phyloP scores from a whole-genome alignment of 192 early-diverging fungal genomes.

The Coemansia sp. region DNA sequence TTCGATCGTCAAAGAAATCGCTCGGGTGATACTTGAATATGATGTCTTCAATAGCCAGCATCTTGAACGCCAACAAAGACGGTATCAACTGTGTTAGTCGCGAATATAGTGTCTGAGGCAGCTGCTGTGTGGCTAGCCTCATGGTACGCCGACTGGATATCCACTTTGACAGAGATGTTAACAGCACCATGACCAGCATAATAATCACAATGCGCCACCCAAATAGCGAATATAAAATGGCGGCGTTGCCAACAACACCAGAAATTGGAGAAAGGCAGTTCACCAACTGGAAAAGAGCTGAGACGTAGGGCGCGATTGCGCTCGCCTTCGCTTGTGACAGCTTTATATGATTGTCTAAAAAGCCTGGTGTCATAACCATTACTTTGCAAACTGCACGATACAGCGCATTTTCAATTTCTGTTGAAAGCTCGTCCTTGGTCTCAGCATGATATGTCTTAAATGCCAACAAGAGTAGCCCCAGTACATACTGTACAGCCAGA shows the following conservation, averaged over 20 bases:
- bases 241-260: slow-evolving; percentile 16
- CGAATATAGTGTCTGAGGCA: slow-evolving; percentile 13
- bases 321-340: slow-evolving; percentile 5
- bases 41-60: slow-evolving; percentile 19
- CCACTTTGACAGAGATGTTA: slow-evolving; percentile 14
- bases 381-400: slow-evolving; percentile 13
- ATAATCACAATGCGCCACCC: slow-evolving; percentile 10
- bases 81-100: slow-evolving; percentile 26
- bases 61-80: slow-evolving; percentile 24
- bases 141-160: slow-evolving; percentile 12
- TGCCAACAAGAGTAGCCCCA: slow-evolving; percentile 6
- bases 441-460: slow-evolving; percentile 1
- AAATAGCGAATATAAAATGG: slow-evolving; percentile 17
- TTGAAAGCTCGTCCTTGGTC: neutral
- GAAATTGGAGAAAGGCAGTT: slow-evolving; percentile 1
- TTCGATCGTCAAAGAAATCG: slow-evolving; percentile 24
- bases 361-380: slow-evolving; percentile 13
- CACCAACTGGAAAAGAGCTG: slow-evolving; percentile 7
- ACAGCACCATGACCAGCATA: neutral
- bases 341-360: slow-evolving; percentile 2
- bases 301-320: slow-evolving; percentile 15
- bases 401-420: slow-evolving; percentile 10
- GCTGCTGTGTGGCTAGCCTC: neutral
- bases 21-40: slow-evolving; percentile 10
- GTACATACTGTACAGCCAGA: neutral